A percentile compares a stretch with the other conserved stretches of the same genome.
These are phyloP conservation scores for Priceomyces haplophilus DNA, from an alignment of 805 yeast genomes.

Conservation along the genomic window DNA sequence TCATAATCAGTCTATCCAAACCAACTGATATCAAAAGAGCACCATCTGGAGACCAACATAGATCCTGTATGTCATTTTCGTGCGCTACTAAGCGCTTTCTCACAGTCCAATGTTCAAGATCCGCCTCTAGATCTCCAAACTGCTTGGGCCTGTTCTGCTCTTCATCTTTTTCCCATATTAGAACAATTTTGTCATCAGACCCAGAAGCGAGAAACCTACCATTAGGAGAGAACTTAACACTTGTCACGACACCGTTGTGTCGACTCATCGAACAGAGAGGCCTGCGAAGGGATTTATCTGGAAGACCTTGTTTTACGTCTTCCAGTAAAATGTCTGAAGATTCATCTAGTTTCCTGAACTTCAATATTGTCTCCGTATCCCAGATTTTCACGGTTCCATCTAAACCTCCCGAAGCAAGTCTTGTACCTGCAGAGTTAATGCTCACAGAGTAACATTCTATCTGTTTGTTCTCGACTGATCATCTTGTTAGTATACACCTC, in stretches of 20 bases:
- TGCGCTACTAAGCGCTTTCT: constrained; percentile 91
- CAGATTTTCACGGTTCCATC: constrained; percentile 90
- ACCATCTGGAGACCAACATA: constrained; percentile 97
- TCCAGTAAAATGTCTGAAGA: constrained; percentile 8
- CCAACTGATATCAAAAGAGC: constrained; percentile 91
- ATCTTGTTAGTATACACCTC: constrained; percentile 26
- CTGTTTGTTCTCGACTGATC: constrained; percentile 67
- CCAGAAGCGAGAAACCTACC: constrained; percentile 92
- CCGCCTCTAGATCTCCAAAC: constrained; percentile 69
- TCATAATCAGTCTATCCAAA: constrained; percentile 83
- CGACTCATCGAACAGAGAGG: constrained; percentile 90
- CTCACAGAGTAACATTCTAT: constrained; percentile 84
- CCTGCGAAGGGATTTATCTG: constrained; percentile 22
- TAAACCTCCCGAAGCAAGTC: constrained; percentile 90
- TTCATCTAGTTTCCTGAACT: constrained; percentile 28
- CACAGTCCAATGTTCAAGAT: constrained; percentile 92
- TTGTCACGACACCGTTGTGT: constrained; percentile 95
- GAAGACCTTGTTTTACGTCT: constrained; percentile 11
- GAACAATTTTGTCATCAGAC: constrained; percentile 86
- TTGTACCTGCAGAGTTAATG: constrained; percentile 74
- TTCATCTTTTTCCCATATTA: constrained; percentile 92
- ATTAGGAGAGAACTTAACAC: constrained; percentile 87
- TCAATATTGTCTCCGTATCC: constrained; percentile 58
- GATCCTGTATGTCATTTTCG: constrained; percentile 95
- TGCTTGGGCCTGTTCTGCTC: constrained; percentile 53